phyloP scores from a whole-genome alignment of 1,139 yeast species.

The Yamadazyma blattariae region DNA sequence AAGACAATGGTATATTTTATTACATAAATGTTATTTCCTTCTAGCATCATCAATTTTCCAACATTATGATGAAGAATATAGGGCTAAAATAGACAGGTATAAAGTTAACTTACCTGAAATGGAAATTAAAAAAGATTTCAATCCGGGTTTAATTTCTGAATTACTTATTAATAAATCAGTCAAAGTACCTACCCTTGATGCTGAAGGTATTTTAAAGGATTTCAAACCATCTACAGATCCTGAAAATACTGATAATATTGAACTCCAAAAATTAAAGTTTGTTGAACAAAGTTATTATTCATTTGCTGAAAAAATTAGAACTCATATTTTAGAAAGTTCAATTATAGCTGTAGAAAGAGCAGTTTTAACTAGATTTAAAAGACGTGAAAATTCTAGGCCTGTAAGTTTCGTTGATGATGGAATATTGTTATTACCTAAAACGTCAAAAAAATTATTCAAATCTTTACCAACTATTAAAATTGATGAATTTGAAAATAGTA shows the following conservation, averaged over 20 bases:
- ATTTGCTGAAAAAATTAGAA: constrained; percentile 62
- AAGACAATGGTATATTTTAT: constrained; percentile 54
- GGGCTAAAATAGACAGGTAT: constrained; percentile 17
- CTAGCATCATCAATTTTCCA: constrained; percentile 81
- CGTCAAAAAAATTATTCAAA: constrained; percentile 32
- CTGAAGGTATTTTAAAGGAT: neutral
- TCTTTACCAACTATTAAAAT: constrained; percentile 27
- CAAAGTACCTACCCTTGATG: neutral
- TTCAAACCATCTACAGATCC: neutral
- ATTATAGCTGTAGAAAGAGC: constrained; percentile 30
- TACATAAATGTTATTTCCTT: constrained; percentile 77
- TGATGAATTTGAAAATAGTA: constrained; percentile 14
- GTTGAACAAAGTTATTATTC: constrained; percentile 47
- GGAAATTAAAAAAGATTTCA: neutral
- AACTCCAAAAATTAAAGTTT: constrained; percentile 8
- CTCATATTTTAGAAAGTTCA: constrained; percentile 48
- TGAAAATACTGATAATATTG: constrained; percentile 1
- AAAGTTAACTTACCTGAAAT: neutral
- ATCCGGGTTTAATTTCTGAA: constrained; percentile 1
- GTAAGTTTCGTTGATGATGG: constrained; percentile 30
- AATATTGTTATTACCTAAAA: constrained; percentile 27
- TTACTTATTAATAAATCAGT: neutral
- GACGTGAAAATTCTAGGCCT: constrained; percentile 20
- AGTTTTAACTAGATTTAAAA: constrained; percentile 22
- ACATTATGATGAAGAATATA: constrained; percentile 45